phyloP scores from a whole-genome alignment of 1,284 basidiomycete species.

The Hypsizygus ulmarius region DNA sequence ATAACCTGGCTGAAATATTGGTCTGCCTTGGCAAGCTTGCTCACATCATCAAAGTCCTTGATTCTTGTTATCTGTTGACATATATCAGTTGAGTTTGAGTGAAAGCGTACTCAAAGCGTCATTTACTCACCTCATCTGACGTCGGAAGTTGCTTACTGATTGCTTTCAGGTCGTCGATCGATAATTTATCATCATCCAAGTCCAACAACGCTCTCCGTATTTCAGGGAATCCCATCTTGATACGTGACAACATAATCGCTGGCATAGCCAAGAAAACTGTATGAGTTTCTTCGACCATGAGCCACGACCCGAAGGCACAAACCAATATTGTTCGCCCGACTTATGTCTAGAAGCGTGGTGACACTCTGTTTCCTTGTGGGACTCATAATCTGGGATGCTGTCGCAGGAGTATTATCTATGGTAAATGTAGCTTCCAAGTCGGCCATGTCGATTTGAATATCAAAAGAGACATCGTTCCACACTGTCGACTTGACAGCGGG shows the following conservation, averaged over 20 bases:
- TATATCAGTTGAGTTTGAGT: background rate
- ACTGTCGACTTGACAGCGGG: constrained; percentile 53
- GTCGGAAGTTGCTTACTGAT: constrained; percentile 77
- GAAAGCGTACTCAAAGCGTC: background rate
- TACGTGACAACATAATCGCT: constrained; percentile 81
- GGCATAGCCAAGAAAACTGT: constrained; percentile 14
- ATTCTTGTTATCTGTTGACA: constrained; percentile 54
- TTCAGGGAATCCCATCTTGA: constrained; percentile 62
- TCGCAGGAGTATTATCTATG: constrained; percentile 49
- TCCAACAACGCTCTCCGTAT: constrained; percentile 70
- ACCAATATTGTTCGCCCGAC: constrained; percentile 84
- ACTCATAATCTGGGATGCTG: constrained; percentile 41
- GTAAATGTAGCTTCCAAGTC: constrained; percentile 78
- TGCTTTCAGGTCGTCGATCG: constrained; percentile 69
- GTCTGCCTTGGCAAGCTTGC: constrained; percentile 79
- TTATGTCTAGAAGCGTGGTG: constrained; percentile 75
- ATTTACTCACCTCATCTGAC: constrained; percentile 61
- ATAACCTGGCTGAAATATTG: constrained; percentile 78
- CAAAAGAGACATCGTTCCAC: constrained; percentile 61
- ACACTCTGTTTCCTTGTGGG: constrained; percentile 57
- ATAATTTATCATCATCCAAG: constrained; percentile 64
- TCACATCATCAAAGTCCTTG: constrained; percentile 63
- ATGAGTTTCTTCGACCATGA: background rate
- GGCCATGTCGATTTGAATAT: constrained; percentile 52
- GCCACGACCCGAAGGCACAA: constrained; percentile 22